Base-by-base conservation (phyloP, 1,284 basidiomycete genomes). In the Agaricales sp. region DNA sequence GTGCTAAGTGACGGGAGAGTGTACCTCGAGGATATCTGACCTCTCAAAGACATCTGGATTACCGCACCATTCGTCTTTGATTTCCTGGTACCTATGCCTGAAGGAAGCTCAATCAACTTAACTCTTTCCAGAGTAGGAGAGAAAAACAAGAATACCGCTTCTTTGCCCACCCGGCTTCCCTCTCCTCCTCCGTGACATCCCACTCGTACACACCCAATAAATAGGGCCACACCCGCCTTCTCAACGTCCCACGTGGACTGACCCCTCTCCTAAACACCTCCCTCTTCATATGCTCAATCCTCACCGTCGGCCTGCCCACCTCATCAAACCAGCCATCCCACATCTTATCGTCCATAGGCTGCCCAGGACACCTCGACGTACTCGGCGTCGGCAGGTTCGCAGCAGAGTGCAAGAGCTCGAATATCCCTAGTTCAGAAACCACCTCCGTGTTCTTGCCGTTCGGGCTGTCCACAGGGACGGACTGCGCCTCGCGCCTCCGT, bases 171-270 rank as follows among this genome's bases (percentile, higher is more conserved):
- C 68, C 63, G 23, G 62, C 65, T 49, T 73, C 69, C 48, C 85
- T 70, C 57, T 83, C 71, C 50, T 66, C 63, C 39, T 70, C 59
- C 3, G 79, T 82, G 0, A 69, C 71, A 50, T 85, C 74, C 91
- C 93, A 97, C 8, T 81, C 78, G 26, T 86, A 72, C 1, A 94
- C 87, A 19, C 86, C 89, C 12, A 99, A 72, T 24, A 99, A 63
- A 60, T 92, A 92, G 1, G 92, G 92, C 96, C 96, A 99, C 0
- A 92, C 77, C 45, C 74, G 75, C 58, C 77, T 77, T 54, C 90
- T 68, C 37, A 86, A 61, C 1, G 66, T 70, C 43, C 71, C 63
- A 1, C 75, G 63, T 6, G 26, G 26, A 39, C 66, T 68, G 43
- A 91, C 66, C 0, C 90, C 90, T 54, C 87, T 70, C 55, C 81